Percentiles rank a stretch among this genome's conserved stretches.
These are phyloP conservation scores for Helianthus annuus DNA, from an alignment of 129 eudicot species.

Conservation along the genomic window HanXRQr2.0-SUNRISE NC_035440.2:106600783-106601282, in stretches of 20 bases:
- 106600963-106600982: slow-evolving; percentile 97
- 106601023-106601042: slow-evolving; percentile 90
- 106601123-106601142: not conserved
- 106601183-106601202: not conserved
- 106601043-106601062: slow-evolving; percentile 54
- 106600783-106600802: not conserved
- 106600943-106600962: slow-evolving; percentile 84
- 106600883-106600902: slow-evolving; percentile 85
- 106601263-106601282: not conserved
- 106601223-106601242: not conserved
- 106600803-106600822: slow-evolving; percentile 1
- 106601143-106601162: not conserved
- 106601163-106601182: not conserved
- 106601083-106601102: not conserved
- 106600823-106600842: not conserved
- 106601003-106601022: slow-evolving; percentile 72
- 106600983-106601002: slow-evolving; percentile 92
- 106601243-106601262: too few species aligned
- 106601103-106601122: not conserved
- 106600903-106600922: slow-evolving; percentile 78
- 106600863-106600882: slow-evolving; percentile 20
- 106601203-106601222: not conserved
- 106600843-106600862: not conserved
- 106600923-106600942: slow-evolving; percentile 82
- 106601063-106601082: not conserved